Evolutionary conservation across 106 monocot species (phyloP), one percentile per base, ranked within the genome.

Genomic region (Dendrobium catenatum): DNA sequence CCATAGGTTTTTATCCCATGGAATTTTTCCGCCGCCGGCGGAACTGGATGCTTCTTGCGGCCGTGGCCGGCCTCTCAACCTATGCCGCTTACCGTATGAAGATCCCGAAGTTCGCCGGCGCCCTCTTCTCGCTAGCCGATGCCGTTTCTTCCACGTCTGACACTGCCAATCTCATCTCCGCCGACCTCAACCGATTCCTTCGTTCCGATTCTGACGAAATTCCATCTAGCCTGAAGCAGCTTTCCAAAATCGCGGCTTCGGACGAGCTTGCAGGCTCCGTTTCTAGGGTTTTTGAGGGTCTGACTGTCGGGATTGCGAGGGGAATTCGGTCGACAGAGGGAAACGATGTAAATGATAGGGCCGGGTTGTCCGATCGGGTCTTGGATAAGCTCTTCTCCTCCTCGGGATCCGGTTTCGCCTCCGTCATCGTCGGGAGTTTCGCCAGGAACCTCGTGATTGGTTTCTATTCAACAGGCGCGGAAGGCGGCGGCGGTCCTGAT

Each of bases 151-250:
- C 85, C 51, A 82, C 90, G 5, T 84, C 89, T 9, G 89, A 89
- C 5, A 75, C 89, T 42, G 77, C 80, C 68, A 68, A 76, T 58
- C 81, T 88, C 77, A 80, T 91, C 81, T 85, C 91, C 20, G 64
- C 81, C 72, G 95, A 93, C 68, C 80, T 96, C 44, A 82, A 82
- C 48, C 77, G 82, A 6, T 96, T 91, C 79, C 89, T 96, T 24
- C 77, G 78, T n/a, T 88, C 89, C 82, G 85, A 85, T 24, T 86
- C 91, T 37, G 88, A 91, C 70, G 86, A 86, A 27, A 76, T 96
- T 6, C 95, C 95, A 31, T 24, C 81, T 17, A 88, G 85, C 55
- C 27, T 96, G 37, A 78, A 19, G 79, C 89, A 93, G 77, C 2
- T 93, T 18, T 81, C 88, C 19, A 93, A 91, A 81, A 58, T 96